phyloP scores from a whole-genome alignment of 805 yeast genomes.

The Saturnispora gosingensis region DNA sequence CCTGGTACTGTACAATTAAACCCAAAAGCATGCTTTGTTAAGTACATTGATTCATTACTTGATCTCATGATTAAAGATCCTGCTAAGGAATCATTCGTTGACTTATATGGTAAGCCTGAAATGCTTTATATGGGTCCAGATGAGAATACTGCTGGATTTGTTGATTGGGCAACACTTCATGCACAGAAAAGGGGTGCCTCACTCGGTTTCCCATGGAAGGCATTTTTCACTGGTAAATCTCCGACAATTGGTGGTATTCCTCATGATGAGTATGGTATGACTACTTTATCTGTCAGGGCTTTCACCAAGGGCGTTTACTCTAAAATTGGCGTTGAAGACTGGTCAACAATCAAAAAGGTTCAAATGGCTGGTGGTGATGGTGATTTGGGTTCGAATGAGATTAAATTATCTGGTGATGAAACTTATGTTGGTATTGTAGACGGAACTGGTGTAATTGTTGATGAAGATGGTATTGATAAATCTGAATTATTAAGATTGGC shows the following conservation, averaged over 20 bases:
- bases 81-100: conserved; percentile 75
- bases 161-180: conserved; percentile 95
- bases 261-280: conserved; percentile 97
- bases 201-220: conserved; percentile 76
- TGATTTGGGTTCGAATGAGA: conserved; percentile 94
- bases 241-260: conserved; percentile 95
- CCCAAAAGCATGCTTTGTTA: conserved; percentile 79
- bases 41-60: conserved; percentile 84
- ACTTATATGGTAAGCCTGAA: conserved; percentile 74
- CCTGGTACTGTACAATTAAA: conserved; percentile 68
- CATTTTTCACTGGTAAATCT: conserved; percentile 93
- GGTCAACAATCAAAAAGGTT: conserved; percentile 56
- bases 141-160: conserved; percentile 93
- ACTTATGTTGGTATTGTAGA: conserved; percentile 82
- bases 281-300: conserved; percentile 87
- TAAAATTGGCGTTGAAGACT: conserved; percentile 53
- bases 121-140: conserved; percentile 98
- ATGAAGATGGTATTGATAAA: conserved; percentile 82
- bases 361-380: conserved; percentile 99
- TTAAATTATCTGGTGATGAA: conserved; percentile 75
- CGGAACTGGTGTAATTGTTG: conserved; percentile 92
- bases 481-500: conserved; percentile 74
- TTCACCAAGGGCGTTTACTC: conserved; percentile 83
- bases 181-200: conserved; percentile 89
- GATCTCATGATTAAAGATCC: conserved; percentile 73